These are phyloP conservation scores for Lobosporangium transversale DNA, from an alignment of 192 early-diverging fungal genomes.

Conservation along the genomic window DNA sequence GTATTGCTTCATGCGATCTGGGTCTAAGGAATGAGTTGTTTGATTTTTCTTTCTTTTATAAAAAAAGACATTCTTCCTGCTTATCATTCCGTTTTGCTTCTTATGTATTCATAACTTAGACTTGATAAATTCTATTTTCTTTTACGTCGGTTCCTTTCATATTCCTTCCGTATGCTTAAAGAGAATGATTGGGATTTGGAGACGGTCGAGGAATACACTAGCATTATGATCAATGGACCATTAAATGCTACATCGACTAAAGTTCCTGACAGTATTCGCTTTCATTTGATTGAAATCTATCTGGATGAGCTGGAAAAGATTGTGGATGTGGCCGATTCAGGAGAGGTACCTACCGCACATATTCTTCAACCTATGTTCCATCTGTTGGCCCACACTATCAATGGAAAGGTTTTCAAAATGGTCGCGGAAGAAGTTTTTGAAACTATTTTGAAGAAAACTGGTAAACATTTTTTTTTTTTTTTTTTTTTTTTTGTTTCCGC, in stretches of 20 bases:
- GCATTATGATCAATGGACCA: slow-evolving; percentile 66
- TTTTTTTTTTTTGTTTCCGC: too few relatives aligned
- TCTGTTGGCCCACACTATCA: slow-evolving; percentile 58
- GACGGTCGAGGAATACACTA: slow-evolving; percentile 60
- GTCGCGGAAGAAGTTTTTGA: slow-evolving; percentile 61
- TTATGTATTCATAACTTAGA: slow-evolving; percentile 56
- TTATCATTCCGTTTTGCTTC: background rate
- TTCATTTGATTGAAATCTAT: slow-evolving; percentile 78
- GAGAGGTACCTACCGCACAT: slow-evolving; percentile 56
- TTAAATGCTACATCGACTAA: slow-evolving; percentile 67
- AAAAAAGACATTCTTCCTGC: too few relatives aligned
- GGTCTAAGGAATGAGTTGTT: too few relatives aligned
- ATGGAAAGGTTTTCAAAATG: slow-evolving; percentile 59
- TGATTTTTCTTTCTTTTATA: too few relatives aligned
- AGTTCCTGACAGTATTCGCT: slow-evolving; percentile 74
- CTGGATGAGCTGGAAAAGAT: slow-evolving; percentile 76
- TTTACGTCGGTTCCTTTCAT: slow-evolving; percentile 69
- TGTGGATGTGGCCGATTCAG: slow-evolving; percentile 55
- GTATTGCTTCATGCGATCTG: slow-evolving; percentile 51
- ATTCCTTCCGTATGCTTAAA: slow-evolving; percentile 71
- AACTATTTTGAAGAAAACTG: slow-evolving; percentile 49
- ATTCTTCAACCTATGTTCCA: slow-evolving; percentile 64
- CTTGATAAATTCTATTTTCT: slow-evolving; percentile 84
- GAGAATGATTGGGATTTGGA: slow-evolving; percentile 65
- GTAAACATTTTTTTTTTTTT: too few relatives aligned